Evolutionary conservation across 179 eudicot genomes (phyloP).

Genomic region (Patellifolia procumbens): DNA sequence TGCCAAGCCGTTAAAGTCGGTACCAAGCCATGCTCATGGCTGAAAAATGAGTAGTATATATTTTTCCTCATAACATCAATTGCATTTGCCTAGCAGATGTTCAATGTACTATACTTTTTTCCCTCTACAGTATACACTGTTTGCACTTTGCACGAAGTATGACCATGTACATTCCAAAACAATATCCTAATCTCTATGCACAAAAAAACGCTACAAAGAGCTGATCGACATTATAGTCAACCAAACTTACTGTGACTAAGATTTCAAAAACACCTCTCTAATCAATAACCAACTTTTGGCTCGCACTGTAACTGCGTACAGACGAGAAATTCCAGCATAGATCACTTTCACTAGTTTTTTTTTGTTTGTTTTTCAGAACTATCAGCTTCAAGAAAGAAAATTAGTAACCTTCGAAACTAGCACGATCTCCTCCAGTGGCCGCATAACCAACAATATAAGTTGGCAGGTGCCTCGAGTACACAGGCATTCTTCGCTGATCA

Average conservation of each 20-base stretch:
- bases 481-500: slow-evolving; percentile 10
- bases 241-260: not conserved
- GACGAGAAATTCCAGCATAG: not conserved
- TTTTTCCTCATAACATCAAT: too few species aligned
- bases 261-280: too few species aligned
- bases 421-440: slow-evolving; percentile 4
- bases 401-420: not conserved
- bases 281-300: too few species aligned
- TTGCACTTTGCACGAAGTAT: not conserved
- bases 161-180: not conserved
- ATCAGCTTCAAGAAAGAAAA: not conserved
- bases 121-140: not conserved
- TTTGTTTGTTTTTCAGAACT: not conserved
- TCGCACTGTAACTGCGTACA: not conserved
- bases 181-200: not conserved
- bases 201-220: not conserved
- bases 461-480: slow-evolving; percentile 10
- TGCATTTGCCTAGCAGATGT: not conserved
- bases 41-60: too few species aligned
- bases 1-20: too few species aligned
- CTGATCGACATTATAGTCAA: not conserved
- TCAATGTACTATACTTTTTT: not conserved
- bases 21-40: too few species aligned
- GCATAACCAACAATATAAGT: slow-evolving; percentile 3
- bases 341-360: not conserved